Percentiles rank a stretch among this genome's conserved stretches.
Conservation (phyloP, 2,329 filamentous ascomycete species). For the Gnomoniopsis smithogilvyi region DNA sequence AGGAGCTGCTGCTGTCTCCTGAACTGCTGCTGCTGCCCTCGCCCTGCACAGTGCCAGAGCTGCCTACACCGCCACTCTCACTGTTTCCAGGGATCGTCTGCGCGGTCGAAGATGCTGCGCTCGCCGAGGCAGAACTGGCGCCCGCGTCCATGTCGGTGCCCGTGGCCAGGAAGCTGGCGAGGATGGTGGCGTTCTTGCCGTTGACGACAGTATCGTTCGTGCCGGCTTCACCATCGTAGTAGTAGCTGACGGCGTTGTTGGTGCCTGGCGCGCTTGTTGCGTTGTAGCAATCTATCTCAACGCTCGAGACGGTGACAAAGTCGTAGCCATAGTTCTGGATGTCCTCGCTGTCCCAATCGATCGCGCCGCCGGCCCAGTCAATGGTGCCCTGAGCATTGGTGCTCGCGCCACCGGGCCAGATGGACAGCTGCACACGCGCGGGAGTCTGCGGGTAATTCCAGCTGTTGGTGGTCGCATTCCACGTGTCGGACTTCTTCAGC, state of each 20-base stretch:
- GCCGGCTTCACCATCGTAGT: slow-evolving; percentile 61
- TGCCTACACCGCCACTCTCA: slow-evolving; percentile 23
- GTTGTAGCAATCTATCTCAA: slow-evolving; percentile 85
- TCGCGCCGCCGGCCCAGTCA: slow-evolving; percentile 84
- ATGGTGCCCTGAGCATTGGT: slow-evolving; percentile 82
- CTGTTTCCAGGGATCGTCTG: slow-evolving; percentile 29
- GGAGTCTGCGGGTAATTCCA: slow-evolving; percentile 92
- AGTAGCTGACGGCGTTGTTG: slow-evolving; percentile 70
- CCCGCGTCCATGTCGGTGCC: slow-evolving; percentile 68
- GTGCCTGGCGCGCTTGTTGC: slow-evolving; percentile 58
- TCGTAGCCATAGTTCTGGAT: slow-evolving; percentile 86
- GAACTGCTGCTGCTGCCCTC: slow-evolving; percentile 20
- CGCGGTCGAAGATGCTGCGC: slow-evolving; percentile 17
- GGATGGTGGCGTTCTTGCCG: slow-evolving; percentile 68
- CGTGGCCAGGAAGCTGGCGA: slow-evolving; percentile 77
- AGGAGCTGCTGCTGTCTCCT: slow-evolving; percentile 20
- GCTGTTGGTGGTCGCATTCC: slow-evolving; percentile 76
- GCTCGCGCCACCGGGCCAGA: slow-evolving; percentile 87
- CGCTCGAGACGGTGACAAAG: slow-evolving; percentile 73
- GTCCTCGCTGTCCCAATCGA: slow-evolving; percentile 80
- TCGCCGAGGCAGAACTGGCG: slow-evolving; percentile 20
- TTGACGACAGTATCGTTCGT: slow-evolving; percentile 78
- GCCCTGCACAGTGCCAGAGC: slow-evolving; percentile 17
- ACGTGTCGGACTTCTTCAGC: slow-evolving; percentile 74
- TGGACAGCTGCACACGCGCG: slow-evolving; percentile 83